phyloP scores from a whole-genome alignment of 2,329 filamentous ascomycete genomes.

The Paramyrothecium roridum region DNA sequence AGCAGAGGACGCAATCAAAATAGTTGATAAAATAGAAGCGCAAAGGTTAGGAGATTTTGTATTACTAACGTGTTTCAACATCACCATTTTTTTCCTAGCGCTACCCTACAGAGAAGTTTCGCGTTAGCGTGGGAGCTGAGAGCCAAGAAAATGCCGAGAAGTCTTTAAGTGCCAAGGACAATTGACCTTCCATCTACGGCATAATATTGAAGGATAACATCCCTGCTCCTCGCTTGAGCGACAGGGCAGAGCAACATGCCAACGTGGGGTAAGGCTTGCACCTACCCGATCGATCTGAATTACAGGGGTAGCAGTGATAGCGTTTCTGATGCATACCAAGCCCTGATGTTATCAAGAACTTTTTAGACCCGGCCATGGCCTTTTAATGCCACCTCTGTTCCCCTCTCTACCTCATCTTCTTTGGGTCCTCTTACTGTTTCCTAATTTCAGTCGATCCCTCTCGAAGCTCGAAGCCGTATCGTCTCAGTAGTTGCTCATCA shows the following conservation, averaged over 20 bases:
- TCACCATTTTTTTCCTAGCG: no score
- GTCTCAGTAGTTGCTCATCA: background rate
- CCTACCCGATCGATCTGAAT: conserved; percentile 1
- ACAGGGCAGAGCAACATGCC: background rate
- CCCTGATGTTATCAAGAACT: background rate
- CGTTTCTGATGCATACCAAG: background rate
- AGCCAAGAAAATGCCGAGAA: background rate
- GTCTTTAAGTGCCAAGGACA: background rate
- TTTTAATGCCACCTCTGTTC: background rate
- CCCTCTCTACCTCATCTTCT: background rate
- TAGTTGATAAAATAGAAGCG: no score
- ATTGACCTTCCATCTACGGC: conserved; percentile 1
- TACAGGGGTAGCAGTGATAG: background rate
- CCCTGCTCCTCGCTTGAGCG: background rate
- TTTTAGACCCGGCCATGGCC: background rate
- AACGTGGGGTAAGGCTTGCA: background rate
- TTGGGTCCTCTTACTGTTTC: background rate
- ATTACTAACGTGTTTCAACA: no score
- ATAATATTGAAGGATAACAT: background rate
- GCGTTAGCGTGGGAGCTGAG: no score
- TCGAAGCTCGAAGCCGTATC: background rate
- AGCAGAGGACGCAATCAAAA: no score
- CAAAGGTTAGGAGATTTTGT: no score
- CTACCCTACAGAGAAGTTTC: no score
- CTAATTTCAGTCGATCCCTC: background rate